Conservation (phyloP, 1,139 yeast species). For the Geotrichum australiense region DNA sequence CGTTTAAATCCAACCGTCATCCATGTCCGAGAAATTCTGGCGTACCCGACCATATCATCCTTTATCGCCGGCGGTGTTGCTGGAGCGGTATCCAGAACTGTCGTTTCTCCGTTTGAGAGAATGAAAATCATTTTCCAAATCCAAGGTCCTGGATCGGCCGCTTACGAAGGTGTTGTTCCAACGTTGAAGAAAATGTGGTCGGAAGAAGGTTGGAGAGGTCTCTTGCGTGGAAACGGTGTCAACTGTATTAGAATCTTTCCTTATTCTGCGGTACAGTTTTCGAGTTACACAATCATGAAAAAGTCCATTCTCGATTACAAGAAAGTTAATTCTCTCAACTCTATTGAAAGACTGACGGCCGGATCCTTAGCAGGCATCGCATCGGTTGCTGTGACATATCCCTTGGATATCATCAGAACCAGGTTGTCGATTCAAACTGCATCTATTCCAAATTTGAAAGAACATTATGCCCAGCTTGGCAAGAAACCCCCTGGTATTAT, state of each 20-base stretch:
- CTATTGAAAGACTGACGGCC: constrained; percentile 56
- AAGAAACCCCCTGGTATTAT: constrained; percentile 58
- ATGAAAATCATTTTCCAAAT: constrained; percentile 88
- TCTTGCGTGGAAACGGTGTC: constrained; percentile 83
- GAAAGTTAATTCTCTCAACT: constrained; percentile 31
- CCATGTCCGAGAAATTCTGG: constrained; percentile 23
- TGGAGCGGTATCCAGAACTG: constrained; percentile 89
- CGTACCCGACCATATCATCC: constrained; percentile 44
- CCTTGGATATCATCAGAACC: constrained; percentile 85
- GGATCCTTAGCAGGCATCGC: constrained; percentile 80
- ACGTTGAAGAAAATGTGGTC: constrained; percentile 73
- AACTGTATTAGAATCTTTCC: constrained; percentile 90
- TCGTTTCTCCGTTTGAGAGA: constrained; percentile 90
- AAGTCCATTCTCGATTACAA: constrained; percentile 22
- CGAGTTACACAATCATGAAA: constrained; percentile 73
- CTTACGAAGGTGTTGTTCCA: constrained; percentile 62
- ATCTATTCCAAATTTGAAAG: constrained; percentile 46
- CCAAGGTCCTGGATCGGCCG: constrained; percentile 63
- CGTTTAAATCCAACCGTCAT: constrained; percentile 13
- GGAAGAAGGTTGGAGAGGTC: constrained; percentile 86
- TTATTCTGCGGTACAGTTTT: constrained; percentile 90
- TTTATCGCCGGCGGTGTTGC: constrained; percentile 75
- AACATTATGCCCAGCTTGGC: constrained; percentile 35
- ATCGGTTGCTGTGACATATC: constrained; percentile 82
- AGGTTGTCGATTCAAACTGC: constrained; percentile 88